Percentiles rank a stretch among this genome's conserved stretches.
phyloP scores from a whole-genome alignment of 192 early-diverging fungal genomes.

The Allomyces arbusculus region DNA sequence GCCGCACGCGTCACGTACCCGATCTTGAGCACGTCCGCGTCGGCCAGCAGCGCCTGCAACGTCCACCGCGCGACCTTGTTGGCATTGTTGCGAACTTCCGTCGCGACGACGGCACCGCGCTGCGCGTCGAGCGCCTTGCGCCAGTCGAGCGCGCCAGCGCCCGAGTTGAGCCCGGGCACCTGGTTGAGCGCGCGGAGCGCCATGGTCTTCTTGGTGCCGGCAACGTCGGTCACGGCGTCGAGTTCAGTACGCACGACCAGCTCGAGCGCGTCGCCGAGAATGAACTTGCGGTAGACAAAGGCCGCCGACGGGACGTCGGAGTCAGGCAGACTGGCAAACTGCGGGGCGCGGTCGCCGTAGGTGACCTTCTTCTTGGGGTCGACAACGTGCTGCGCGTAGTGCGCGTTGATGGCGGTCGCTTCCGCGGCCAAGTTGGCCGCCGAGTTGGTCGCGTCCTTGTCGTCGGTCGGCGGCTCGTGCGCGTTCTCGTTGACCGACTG shows the following conservation, averaged over 20 bases:
- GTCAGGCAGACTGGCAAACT: conserved; percentile 23
- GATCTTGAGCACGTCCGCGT: conserved; percentile 74
- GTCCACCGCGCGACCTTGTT: conserved; percentile 90
- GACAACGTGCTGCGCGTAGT: conserved; percentile 65
- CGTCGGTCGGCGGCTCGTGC: conserved; percentile 73
- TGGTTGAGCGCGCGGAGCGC: conserved; percentile 77
- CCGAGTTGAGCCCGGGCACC: conserved; percentile 58
- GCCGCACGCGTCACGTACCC: conserved; percentile 63
- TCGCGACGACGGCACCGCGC: conserved; percentile 86
- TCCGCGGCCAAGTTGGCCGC: conserved; percentile 65
- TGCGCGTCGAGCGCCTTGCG: conserved; percentile 79
- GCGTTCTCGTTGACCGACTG: conserved; percentile 93
- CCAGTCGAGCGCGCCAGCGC: conserved; percentile 64
- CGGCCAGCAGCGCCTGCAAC: conserved; percentile 72
- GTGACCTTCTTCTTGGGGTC: conserved; percentile 22
- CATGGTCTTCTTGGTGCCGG: conserved; percentile 23
- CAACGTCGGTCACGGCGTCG: conserved; percentile 47
- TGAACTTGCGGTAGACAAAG: conserved; percentile 71
- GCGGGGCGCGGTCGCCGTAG: conserved; percentile 57
- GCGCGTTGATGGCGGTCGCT: conserved; percentile 67
- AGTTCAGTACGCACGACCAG: conserved; percentile 77
- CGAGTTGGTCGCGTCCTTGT: conserved; percentile 78
- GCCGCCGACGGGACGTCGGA: conserved; percentile 33
- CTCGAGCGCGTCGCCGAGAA: conserved; percentile 36
- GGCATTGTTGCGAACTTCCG: conserved; percentile 94